These are phyloP conservation scores for Mucor lusitanicus DNA, from an alignment of 371 early-diverging fungal genomes.

Conservation along the genomic window DNA sequence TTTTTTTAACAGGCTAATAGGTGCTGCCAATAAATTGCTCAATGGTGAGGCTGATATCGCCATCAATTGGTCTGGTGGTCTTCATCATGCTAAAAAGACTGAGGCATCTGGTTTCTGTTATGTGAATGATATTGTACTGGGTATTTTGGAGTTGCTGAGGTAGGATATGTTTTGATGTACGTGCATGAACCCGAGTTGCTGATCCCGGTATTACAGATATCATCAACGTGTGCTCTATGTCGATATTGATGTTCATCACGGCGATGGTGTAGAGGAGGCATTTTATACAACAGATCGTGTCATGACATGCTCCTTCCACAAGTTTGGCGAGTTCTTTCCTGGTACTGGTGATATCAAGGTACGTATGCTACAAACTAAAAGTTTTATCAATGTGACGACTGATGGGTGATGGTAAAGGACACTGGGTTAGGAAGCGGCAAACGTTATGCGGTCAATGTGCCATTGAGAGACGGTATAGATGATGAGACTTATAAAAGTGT, in stretches of 20 bases:
- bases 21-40: conserved; percentile 85
- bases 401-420: conserved; percentile 53
- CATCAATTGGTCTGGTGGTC: conserved; percentile 97
- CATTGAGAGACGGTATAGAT: conserved; percentile 96
- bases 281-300: conserved; percentile 99
- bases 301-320: conserved; percentile 99
- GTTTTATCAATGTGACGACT: not conserved
- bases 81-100: conserved; percentile 95
- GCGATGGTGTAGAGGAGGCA: conserved; percentile 99
- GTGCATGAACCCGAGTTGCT: not conserved
- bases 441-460: conserved; percentile 96
- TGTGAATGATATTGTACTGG: conserved; percentile 96
- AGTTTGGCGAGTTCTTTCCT: conserved; percentile 99
- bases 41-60: conserved; percentile 91
- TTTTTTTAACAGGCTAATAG: conserved; percentile 33
- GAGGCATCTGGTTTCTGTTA: conserved; percentile 98
- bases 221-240: conserved; percentile 98
- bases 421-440: conserved; percentile 88
- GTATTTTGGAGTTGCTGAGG: conserved; percentile 94
- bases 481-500: conserved; percentile 91
- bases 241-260: conserved; percentile 99
- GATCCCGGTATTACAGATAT: conserved; percentile 33
- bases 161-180: not conserved
- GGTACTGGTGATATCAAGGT: conserved; percentile 93
- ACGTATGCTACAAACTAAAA: conserved; percentile 9